Evolutionary conservation across 768 basidiomycete species (phyloP).

Genomic region (Tricholomella constricta): DNA sequence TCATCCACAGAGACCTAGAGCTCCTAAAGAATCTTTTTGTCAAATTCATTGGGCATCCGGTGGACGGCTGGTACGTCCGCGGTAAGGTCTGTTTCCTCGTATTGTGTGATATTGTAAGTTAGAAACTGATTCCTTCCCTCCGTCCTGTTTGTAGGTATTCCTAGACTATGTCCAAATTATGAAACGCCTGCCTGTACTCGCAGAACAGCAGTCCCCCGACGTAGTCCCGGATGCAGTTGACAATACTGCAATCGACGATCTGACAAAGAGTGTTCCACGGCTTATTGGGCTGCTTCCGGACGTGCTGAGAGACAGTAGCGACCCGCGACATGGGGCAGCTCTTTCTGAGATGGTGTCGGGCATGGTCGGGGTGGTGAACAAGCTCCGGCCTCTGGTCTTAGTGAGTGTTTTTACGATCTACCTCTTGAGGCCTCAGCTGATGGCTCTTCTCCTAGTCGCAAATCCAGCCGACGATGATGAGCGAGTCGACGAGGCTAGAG

Average conservation of each 20-base stretch:
- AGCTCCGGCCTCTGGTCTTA: conserved; percentile 57
- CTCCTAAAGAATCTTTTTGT: conserved; percentile 72
- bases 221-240: conserved; percentile 47
- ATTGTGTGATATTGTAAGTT: conserved; percentile 4
- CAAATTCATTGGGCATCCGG: conserved; percentile 55
- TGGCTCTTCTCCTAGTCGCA: conserved; percentile 38
- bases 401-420: conserved; percentile 41
- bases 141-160: conserved; percentile 50
- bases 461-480: conserved; percentile 45
- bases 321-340: conserved; percentile 70
- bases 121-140: background rate
- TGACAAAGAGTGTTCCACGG: conserved; percentile 60
- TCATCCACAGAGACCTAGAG: conserved; percentile 65
- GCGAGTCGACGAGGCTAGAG: conserved; percentile 59
- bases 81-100: conserved; percentile 66
- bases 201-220: conserved; percentile 41
- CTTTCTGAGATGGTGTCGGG: conserved; percentile 70
- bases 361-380: conserved; percentile 61
- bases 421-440: conserved; percentile 12
- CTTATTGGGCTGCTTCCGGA: conserved; percentile 72
- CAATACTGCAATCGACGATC: conserved; percentile 57
- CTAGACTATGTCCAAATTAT: conserved; percentile 72
- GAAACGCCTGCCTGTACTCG: conserved; percentile 57
- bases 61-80: conserved; percentile 79
- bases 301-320: conserved; percentile 55